phyloP scores from a whole-genome alignment of 2,329 filamentous ascomycete genomes.

The Allantophomopsis cytisporea region DNA sequence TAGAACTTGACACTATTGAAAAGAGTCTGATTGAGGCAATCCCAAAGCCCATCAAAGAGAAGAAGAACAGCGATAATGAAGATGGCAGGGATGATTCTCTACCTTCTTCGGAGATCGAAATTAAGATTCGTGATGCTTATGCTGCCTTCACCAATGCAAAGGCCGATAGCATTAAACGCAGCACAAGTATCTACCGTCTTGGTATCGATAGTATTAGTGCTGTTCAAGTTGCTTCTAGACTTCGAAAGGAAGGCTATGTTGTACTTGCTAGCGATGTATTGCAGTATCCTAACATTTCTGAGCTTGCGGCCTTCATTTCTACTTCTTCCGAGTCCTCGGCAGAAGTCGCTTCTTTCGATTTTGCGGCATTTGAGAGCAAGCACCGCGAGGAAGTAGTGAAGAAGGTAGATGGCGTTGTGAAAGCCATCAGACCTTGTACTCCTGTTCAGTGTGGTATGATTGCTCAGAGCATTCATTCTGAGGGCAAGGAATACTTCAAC shows the following conservation, averaged over 20 bases:
- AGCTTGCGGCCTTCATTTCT: constrained; percentile 10
- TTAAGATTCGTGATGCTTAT: constrained; percentile 26
- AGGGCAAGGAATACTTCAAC: constrained; percentile 64
- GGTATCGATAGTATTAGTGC: constrained; percentile 87
- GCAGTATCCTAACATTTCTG: constrained; percentile 36
- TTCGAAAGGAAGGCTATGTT: constrained; percentile 44
- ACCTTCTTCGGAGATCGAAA: constrained; percentile 18
- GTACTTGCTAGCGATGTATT: constrained; percentile 64
- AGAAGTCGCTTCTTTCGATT: constrained; percentile 24
- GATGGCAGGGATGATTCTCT: not conserved
- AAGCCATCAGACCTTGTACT: constrained; percentile 63
- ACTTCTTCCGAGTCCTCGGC: not conserved
- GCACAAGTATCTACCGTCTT: constrained; percentile 72
- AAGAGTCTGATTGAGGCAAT: too few relatives aligned
- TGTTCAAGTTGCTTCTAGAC: constrained; percentile 56
- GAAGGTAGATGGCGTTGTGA: constrained; percentile 22
- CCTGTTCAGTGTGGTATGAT: constrained; percentile 70
- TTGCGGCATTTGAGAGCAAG: constrained; percentile 32
- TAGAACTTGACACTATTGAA: too few relatives aligned
- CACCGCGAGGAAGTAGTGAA: constrained; percentile 18
- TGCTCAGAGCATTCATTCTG: constrained; percentile 54
- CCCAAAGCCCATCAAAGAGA: not conserved
- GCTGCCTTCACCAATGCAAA: constrained; percentile 39
- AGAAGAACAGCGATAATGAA: not conserved
- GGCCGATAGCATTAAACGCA: constrained; percentile 32